These are phyloP conservation scores for Cornus florida DNA, from an alignment of 148 eudicot genomes.

Conservation along the genomic window DNA sequence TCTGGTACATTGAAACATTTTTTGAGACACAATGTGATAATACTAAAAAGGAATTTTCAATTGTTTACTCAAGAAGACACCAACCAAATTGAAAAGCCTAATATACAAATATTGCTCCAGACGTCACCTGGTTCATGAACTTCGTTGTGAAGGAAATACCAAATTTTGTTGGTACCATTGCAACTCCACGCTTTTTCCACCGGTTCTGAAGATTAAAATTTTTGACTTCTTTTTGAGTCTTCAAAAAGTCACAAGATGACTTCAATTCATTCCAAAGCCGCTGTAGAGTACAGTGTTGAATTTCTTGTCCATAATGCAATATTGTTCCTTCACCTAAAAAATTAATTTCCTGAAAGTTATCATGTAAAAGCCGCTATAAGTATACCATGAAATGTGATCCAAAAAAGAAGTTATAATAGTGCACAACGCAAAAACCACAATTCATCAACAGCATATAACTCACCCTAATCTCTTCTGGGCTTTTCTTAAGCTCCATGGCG, in stretches of 20 bases:
- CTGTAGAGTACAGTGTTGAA: constrained; percentile 72
- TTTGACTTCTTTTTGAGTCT: constrained; percentile 58
- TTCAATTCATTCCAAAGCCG: constrained; percentile 82
- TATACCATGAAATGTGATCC: not conserved
- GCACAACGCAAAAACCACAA: not conserved
- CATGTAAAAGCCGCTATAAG: not conserved
- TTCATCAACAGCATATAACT: constrained; percentile 6
- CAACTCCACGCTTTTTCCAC: constrained; percentile 91
- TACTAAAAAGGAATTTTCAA: not conserved
- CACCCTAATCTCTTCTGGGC: constrained; percentile 92
- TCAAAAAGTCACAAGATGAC: constrained; percentile 53
- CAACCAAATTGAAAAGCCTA: not conserved
- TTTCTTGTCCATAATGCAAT: constrained; percentile 75
- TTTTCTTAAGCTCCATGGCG: constrained; percentile 78
- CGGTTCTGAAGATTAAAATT: constrained; percentile 71
- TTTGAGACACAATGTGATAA: not conserved
- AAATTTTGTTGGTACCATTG: constrained; percentile 89
- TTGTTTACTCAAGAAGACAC: not conserved
- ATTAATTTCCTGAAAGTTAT: constrained; percentile 66
- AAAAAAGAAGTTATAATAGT: not conserved
- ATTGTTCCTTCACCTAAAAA: constrained; percentile 77
- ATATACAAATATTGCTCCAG: not conserved
- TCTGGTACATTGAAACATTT: too few species aligned
- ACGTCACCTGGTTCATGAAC: constrained; percentile 92
- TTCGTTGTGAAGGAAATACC: constrained; percentile 90